Percentiles rank a stretch among this genome's conserved stretches.
Evolutionary conservation across 306 rosid species (phyloP).

Genomic region (Cicer chorassanicum): DNA sequence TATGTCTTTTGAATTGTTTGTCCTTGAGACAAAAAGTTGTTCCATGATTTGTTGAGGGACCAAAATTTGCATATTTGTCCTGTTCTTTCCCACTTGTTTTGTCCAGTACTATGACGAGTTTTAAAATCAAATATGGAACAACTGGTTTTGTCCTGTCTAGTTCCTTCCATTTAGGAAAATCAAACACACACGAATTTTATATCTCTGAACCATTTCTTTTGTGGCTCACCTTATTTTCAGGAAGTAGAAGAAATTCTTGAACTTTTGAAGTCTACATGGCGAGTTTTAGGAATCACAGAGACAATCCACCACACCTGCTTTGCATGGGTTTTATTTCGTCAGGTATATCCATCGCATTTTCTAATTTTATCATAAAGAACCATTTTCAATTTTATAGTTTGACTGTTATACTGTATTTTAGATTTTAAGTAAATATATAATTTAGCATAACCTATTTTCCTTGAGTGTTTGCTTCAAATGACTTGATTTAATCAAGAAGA

Average conservation of each 20-base stretch:
- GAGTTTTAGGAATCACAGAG: conserved; percentile 95
- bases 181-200: not conserved
- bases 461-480: conserved; percentile 15
- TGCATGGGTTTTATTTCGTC: conserved; percentile 98
- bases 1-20: not conserved
- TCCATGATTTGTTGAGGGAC: not conserved
- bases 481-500: conserved; percentile 26
- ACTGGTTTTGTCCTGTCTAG: not conserved
- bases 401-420: conserved; percentile 23
- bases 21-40: not conserved
- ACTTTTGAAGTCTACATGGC: conserved; percentile 97
- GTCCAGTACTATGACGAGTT: not conserved
- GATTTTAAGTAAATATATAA: too few species aligned
- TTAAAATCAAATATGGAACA: not conserved
- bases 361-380: conserved; percentile 16
- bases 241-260: conserved; percentile 97
- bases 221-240: conserved; percentile 57
- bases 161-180: not conserved
- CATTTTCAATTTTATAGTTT: conserved; percentile 27
- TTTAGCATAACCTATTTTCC: not conserved
- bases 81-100: not conserved
- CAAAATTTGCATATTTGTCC: not conserved
- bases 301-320: conserved; percentile 91
- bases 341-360: conserved; percentile 58
- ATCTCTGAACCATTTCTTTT: conserved; percentile 35